phyloP scores from a whole-genome alignment of 768 basidiomycete species.

The Porpolomopsis calyptriformis region DNA sequence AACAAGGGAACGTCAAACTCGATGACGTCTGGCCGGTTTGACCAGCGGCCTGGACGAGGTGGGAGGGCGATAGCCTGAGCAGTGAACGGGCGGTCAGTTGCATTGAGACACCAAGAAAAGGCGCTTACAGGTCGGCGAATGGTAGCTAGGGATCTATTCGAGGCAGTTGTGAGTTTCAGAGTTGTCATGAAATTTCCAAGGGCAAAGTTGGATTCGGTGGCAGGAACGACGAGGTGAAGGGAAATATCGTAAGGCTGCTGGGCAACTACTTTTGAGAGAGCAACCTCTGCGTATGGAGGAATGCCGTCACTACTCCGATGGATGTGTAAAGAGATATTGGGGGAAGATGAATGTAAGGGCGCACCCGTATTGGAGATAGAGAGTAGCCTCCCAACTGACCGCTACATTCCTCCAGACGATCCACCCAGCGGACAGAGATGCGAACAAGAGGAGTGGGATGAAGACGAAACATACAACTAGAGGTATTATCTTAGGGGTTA shows the following conservation, averaged over 20 bases:
- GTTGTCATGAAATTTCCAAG: conserved; percentile 82
- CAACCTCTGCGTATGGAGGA: conserved; percentile 50
- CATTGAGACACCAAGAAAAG: not conserved
- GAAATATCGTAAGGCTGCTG: conserved; percentile 70
- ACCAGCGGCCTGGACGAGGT: conserved; percentile 20
- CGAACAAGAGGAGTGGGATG: conserved; percentile 48
- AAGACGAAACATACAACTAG: conserved; percentile 48
- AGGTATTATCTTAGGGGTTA: conserved; percentile 57
- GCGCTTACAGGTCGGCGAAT: conserved; percentile 57
- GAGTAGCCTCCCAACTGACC: conserved; percentile 54
- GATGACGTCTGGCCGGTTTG: conserved; percentile 30
- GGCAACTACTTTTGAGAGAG: conserved; percentile 40
- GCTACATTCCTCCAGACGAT: conserved; percentile 66
- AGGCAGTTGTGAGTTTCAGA: conserved; percentile 44
- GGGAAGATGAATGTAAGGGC: conserved; percentile 13
- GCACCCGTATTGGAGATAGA: conserved; percentile 77
- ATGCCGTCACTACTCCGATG: conserved; percentile 42
- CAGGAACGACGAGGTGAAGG: conserved; percentile 54
- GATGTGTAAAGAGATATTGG: conserved; percentile 7
- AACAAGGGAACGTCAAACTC: conserved; percentile 48
- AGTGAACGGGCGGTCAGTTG: conserved; percentile 7
- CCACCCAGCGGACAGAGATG: conserved; percentile 60
- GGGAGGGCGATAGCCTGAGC: conserved; percentile 50
- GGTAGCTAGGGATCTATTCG: conserved; percentile 52
- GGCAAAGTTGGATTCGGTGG: conserved; percentile 52